These are phyloP conservation scores for Papiliotrema laurentii DNA, from an alignment of 1,284 basidiomycete species.

Conservation along the genomic window DNA sequence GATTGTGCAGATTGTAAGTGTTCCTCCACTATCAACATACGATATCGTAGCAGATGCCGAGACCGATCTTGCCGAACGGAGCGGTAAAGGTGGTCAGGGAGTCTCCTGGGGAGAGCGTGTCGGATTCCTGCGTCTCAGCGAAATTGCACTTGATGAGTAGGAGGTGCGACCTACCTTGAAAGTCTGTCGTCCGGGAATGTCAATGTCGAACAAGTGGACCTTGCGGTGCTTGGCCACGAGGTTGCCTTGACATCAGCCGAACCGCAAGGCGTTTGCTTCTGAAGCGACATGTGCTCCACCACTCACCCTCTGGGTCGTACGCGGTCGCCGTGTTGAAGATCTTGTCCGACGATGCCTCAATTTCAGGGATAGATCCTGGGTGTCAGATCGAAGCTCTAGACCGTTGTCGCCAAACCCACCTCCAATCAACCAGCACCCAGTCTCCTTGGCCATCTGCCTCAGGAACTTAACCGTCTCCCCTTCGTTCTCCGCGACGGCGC, in stretches of 20 bases:
- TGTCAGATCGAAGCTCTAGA: conserved; percentile 5
- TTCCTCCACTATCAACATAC: conserved; percentile 20
- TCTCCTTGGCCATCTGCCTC: conserved; percentile 72
- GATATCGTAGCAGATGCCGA: conserved; percentile 53
- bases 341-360: conserved; percentile 59
- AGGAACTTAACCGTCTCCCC: conserved; percentile 76
- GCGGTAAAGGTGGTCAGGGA: conserved; percentile 82
- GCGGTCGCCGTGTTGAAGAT: conserved; percentile 92
- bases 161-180: conserved; percentile 68
- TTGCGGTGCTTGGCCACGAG: conserved; percentile 88
- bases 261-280: not conserved
- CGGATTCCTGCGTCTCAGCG: conserved; percentile 69
- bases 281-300: not conserved
- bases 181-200: conserved; percentile 91
- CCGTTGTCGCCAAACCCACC: conserved; percentile 53
- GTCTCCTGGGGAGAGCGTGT: conserved; percentile 78
- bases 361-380: conserved; percentile 83
- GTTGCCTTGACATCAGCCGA: conserved; percentile 56
- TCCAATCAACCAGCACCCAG: conserved; percentile 84
- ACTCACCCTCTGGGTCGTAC: conserved; percentile 74
- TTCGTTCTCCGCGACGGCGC: conserved; percentile 34
- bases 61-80: conserved; percentile 51
- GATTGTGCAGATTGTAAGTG: not conserved
- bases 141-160: not conserved
- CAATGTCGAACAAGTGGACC: conserved; percentile 96